Evolutionary conservation across 164 flowering plant genomes (phyloP).

Genomic region (Piper longum): DNA sequence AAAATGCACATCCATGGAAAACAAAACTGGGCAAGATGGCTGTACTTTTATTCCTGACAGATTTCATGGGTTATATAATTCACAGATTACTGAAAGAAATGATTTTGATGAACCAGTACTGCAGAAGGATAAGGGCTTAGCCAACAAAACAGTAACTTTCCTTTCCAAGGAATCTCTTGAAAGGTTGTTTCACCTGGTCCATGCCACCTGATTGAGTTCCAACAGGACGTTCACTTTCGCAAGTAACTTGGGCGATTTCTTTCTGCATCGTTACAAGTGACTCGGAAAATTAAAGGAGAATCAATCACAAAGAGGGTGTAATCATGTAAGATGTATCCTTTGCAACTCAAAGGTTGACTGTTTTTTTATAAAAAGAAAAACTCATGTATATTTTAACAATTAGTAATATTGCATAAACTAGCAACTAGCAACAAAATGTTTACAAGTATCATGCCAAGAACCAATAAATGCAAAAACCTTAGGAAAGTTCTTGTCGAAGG

Average conservation of each 20-base stretch:
- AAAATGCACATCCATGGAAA: no score
- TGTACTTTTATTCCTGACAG: no score
- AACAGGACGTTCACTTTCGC: conserved; percentile 91
- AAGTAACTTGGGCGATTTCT: conserved; percentile 90
- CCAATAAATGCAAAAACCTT: conserved; percentile 33
- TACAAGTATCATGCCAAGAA: neutral
- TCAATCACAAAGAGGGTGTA: neutral
- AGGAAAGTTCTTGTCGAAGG: conserved; percentile 46
- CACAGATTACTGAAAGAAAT: neutral
- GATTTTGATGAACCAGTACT: neutral
- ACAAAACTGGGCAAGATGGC: no score
- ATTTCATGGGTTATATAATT: no score
- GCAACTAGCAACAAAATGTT: no score
- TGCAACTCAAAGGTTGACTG: neutral
- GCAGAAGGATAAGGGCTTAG: neutral
- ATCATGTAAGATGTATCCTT: neutral
- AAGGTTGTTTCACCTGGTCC: conserved; percentile 65
- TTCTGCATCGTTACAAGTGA: conserved; percentile 32
- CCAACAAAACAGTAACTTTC: no score
- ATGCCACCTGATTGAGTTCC: conserved; percentile 98
- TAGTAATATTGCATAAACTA: no score
- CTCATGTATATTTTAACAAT: no score
- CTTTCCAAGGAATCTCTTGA: neutral
- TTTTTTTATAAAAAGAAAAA: no score
- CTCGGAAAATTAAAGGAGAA: neutral